phyloP scores from a whole-genome alignment of 2,329 filamentous ascomycete species.

The Apiospora kogelbergensis region DNA sequence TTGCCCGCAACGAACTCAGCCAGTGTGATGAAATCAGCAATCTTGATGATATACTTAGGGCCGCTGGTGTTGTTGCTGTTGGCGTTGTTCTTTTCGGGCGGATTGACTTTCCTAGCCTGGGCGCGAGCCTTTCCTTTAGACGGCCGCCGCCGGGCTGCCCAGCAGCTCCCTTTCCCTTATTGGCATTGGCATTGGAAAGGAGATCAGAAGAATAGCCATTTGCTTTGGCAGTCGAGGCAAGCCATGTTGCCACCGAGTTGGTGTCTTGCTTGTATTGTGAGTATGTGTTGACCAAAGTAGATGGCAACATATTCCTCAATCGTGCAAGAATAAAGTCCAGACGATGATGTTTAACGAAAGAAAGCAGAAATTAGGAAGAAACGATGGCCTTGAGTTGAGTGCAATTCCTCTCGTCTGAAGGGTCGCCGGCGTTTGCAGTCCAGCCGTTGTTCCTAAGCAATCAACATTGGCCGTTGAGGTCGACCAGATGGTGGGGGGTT shows the following conservation, averaged over 20 bases:
- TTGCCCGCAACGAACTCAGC: constrained; percentile 36
- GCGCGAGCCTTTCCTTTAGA: constrained; percentile 31
- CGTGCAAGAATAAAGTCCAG: too few relatives aligned
- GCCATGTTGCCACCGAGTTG: constrained; percentile 39
- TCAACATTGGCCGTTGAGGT: too few relatives aligned
- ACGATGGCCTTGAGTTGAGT: not conserved
- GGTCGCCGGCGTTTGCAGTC: too few relatives aligned
- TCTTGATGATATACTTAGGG: constrained; percentile 34
- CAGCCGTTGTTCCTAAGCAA: too few relatives aligned
- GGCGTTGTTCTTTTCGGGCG: not conserved
- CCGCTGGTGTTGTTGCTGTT: not conserved
- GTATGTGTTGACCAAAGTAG: constrained; percentile 31
- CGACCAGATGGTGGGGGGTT: too few relatives aligned
- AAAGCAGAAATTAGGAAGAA: not conserved
- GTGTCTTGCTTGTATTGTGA: constrained; percentile 42
- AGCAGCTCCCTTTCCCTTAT: not conserved
- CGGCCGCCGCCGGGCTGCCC: constrained; percentile 5
- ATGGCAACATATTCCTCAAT: constrained; percentile 14
- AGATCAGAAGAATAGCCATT: constrained; percentile 31
- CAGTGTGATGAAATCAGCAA: constrained; percentile 38
- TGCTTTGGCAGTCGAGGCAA: constrained; percentile 38
- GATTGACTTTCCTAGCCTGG: constrained; percentile 19
- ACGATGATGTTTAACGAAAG: not conserved
- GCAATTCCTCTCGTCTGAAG: too few relatives aligned
- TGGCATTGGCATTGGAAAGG: not conserved